phyloP scores from a whole-genome alignment of 495 filamentous ascomycete species.

The Echria macrotheca region DNA sequence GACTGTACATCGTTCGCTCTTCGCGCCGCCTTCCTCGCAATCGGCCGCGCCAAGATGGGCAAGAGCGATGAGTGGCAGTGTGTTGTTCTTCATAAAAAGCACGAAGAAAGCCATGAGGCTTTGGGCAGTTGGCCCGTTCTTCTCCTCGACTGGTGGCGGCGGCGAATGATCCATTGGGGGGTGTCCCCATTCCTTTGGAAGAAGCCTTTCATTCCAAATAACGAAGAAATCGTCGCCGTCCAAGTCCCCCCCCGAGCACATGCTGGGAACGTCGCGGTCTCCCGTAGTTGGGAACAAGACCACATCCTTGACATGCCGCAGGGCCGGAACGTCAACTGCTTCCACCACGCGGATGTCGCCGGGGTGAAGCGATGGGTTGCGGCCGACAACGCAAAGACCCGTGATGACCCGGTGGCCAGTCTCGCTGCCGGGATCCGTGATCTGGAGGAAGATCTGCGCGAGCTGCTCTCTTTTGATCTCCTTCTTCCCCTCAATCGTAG shows the following conservation, averaged over 20 bases:
- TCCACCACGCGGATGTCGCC: constrained; percentile 86
- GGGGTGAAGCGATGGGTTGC: constrained; percentile 92
- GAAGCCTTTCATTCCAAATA: constrained; percentile 79
- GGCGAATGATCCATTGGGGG: constrained; percentile 68
- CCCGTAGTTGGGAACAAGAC: constrained; percentile 83
- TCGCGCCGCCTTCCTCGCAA: constrained; percentile 53
- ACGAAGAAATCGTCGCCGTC: constrained; percentile 96
- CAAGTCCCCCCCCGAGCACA: constrained; percentile 94
- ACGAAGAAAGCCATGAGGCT: constrained; percentile 85
- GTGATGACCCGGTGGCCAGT: constrained; percentile 59
- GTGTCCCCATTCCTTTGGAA: constrained; percentile 64
- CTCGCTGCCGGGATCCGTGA: constrained; percentile 49
- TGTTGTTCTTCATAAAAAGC: constrained; percentile 88
- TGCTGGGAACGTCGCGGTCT: constrained; percentile 78
- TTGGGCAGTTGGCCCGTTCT: constrained; percentile 55
- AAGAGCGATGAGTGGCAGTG: constrained; percentile 70
- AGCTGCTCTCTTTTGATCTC: constrained; percentile 44
- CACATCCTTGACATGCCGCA: constrained; percentile 74
- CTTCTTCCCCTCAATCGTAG: constrained; percentile 16
- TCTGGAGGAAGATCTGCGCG: constrained; percentile 86
- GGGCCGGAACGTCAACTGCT: constrained; percentile 68
- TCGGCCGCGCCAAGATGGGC: constrained; percentile 82
- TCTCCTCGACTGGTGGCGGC: constrained; percentile 43
- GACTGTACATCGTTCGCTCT: constrained; percentile 54
- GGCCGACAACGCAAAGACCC: constrained; percentile 76